A percentile compares a stretch with the other conserved stretches of the same genome.
These are phyloP conservation scores for Nakaseomyces kungkrabaensis DNA, from an alignment of 1,139 yeast genomes.

Conservation along the genomic window DNA sequence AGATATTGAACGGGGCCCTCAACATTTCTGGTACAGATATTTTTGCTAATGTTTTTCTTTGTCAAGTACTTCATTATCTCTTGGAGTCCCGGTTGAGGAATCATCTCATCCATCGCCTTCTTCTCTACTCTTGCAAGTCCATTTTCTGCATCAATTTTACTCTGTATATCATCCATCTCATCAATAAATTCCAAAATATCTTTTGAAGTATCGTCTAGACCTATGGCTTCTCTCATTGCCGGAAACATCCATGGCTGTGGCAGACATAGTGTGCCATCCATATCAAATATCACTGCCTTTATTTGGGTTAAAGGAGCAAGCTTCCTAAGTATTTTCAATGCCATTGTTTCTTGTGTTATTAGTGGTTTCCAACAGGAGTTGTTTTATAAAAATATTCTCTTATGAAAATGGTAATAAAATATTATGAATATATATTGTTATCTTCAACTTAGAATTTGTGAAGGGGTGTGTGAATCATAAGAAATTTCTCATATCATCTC, in stretches of 20 bases:
- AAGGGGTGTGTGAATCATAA: too few relatives aligned
- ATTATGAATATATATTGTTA: too few relatives aligned
- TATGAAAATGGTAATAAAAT: too few relatives aligned
- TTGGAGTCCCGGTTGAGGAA: slow-evolving; percentile 40
- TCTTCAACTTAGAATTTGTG: too few relatives aligned
- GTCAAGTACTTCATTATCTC: slow-evolving; percentile 31
- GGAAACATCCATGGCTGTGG: slow-evolving; percentile 63
- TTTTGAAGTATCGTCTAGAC: slow-evolving; percentile 34
- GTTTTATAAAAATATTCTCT: too few relatives aligned
- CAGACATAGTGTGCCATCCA: slow-evolving; percentile 60
- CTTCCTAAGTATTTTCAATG: background rate
- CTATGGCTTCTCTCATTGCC: slow-evolving; percentile 49
- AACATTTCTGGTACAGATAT: slow-evolving; percentile 53
- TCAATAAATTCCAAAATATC: slow-evolving; percentile 46
- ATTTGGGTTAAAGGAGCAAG: slow-evolving; percentile 22
- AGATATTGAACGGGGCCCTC: slow-evolving; percentile 40
- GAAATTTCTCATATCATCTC: too few relatives aligned
- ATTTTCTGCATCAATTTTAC: slow-evolving; percentile 35
- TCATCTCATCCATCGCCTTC: slow-evolving; percentile 48
- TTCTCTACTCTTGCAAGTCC: slow-evolving; percentile 43
- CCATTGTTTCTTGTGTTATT: background rate
- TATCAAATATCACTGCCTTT: slow-evolving; percentile 50
- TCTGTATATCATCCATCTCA: slow-evolving; percentile 32
- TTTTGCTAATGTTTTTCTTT: slow-evolving; percentile 32
- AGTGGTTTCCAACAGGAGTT: too few relatives aligned